A percentile compares a stretch with the other conserved stretches of the same genome.
phyloP scores from a whole-genome alignment of 805 yeast species.

The Yamadazyma kitorensis region DNA sequence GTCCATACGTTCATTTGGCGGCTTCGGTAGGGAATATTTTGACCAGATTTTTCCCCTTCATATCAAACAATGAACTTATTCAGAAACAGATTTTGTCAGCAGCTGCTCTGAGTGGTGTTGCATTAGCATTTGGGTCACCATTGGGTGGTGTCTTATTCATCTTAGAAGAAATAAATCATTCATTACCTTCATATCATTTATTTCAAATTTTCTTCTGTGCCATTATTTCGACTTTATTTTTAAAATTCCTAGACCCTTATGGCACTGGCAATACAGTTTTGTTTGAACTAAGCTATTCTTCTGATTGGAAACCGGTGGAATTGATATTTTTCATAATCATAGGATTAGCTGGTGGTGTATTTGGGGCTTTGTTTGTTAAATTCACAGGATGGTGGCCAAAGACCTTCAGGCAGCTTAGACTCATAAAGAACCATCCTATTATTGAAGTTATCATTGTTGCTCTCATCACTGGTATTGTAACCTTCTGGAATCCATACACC shows the following conservation, averaged over 20 bases:
- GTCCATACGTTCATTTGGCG: slow-evolving; percentile 61
- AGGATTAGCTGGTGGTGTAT: slow-evolving; percentile 53
- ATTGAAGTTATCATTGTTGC: slow-evolving; percentile 47
- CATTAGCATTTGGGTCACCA: slow-evolving; percentile 60
- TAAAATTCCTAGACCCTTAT: slow-evolving; percentile 54
- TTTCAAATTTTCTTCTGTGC: slow-evolving; percentile 57
- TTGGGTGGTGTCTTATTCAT: slow-evolving; percentile 57
- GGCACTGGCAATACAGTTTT: slow-evolving; percentile 59
- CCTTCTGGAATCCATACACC: slow-evolving; percentile 50
- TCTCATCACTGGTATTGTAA: slow-evolving; percentile 42
- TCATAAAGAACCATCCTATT: slow-evolving; percentile 37
- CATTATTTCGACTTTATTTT: slow-evolving; percentile 48
- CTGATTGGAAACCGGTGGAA: slow-evolving; percentile 53
- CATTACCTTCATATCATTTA: slow-evolving; percentile 51
- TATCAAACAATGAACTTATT: slow-evolving; percentile 46
- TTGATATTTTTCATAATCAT: slow-evolving; percentile 42
- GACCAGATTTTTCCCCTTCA: slow-evolving; percentile 45
- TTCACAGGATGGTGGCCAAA: slow-evolving; percentile 47
- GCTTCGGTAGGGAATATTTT: slow-evolving; percentile 56
- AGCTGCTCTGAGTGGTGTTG: slow-evolving; percentile 57
- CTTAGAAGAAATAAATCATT: slow-evolving; percentile 55
- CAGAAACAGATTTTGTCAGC: slow-evolving; percentile 55
- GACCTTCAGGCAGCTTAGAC: slow-evolving; percentile 28
- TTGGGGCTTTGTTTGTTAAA: slow-evolving; percentile 50
- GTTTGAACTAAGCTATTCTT: slow-evolving; percentile 47